phyloP scores from a whole-genome alignment of 257 asterid species.

The Euphrasia confusa region DNA sequence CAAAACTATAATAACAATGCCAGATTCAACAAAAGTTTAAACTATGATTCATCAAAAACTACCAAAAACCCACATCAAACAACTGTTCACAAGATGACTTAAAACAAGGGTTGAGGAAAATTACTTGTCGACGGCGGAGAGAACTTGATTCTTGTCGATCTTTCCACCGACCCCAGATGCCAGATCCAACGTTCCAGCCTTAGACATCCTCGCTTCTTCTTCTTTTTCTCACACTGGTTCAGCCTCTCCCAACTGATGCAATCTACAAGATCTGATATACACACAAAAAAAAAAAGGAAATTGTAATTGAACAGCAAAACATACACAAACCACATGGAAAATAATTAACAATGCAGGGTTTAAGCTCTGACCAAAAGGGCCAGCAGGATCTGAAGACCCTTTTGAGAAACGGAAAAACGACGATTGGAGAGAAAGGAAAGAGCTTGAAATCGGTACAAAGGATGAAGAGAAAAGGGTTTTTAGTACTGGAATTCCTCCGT shows the following conservation, averaged over 20 bases:
- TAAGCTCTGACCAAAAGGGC: slow-evolving; percentile 18
- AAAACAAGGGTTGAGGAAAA: background rate
- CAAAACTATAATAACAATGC: background rate
- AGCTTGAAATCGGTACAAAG: slow-evolving; percentile 1
- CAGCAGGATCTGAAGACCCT: slow-evolving; percentile 19
- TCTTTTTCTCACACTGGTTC: slow-evolving; percentile 16
- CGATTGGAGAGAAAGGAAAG: background rate
- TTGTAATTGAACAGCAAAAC: background rate
- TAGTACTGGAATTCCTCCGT: slow-evolving; percentile 1
- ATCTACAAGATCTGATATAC: slow-evolving; percentile 39
- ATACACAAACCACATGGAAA: slow-evolving; percentile 11
- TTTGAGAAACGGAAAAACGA: slow-evolving; percentile 10
- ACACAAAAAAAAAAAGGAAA: background rate
- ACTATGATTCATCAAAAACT: background rate
- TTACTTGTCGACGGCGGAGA: slow-evolving; percentile 81
- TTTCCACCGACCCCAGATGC: slow-evolving; percentile 90
- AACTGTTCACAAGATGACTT: background rate
- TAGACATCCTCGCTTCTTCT: slow-evolving; percentile 49
- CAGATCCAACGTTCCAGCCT: slow-evolving; percentile 74
- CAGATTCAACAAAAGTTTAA: background rate
- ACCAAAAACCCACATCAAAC: background rate
- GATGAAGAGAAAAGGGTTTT: background rate
- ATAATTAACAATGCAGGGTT: slow-evolving; percentile 20
- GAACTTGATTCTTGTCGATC: slow-evolving; percentile 70
- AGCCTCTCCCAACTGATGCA: slow-evolving; percentile 20